Conservation (phyloP, 306 rosid genomes). For the Alnus rubra region DNA sequence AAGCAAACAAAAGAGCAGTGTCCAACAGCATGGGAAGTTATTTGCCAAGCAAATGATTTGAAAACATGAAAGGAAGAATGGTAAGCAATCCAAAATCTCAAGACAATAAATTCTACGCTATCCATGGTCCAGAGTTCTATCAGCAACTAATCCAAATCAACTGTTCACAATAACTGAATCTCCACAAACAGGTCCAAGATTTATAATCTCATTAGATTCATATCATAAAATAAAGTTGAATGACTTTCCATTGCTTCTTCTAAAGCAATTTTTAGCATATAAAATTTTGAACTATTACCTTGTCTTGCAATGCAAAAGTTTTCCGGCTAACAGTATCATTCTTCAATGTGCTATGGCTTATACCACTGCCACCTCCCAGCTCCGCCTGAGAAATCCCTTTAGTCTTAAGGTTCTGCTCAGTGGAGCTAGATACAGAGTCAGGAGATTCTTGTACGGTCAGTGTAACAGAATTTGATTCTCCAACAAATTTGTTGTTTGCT, state of each 20-base stretch:
- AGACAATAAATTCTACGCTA: not conserved
- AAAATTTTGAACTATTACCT: slow-evolving; percentile 53
- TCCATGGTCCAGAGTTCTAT: not conserved
- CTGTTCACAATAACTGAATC: not conserved
- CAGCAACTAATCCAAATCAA: no score
- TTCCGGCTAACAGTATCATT: slow-evolving; percentile 67
- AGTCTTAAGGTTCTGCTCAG: slow-evolving; percentile 47
- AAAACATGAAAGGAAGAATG: not conserved
- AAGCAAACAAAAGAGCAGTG: not conserved
- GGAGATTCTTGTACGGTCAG: slow-evolving; percentile 39
- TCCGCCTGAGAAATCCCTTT: slow-evolving; percentile 35
- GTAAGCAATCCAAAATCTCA: not conserved
- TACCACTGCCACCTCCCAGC: slow-evolving; percentile 40
- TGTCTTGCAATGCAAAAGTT: slow-evolving; percentile 93
- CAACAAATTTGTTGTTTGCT: slow-evolving; percentile 32
- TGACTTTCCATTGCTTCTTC: not conserved
- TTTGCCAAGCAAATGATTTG: slow-evolving; percentile 15
- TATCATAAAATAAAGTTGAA: not conserved
- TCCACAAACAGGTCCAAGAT: not conserved
- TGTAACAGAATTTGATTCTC: slow-evolving; percentile 43
- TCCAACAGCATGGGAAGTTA: not conserved
- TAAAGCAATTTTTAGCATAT: not conserved
- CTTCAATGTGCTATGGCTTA: slow-evolving; percentile 41
- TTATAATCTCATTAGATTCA: not conserved
- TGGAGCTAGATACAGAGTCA: slow-evolving; percentile 41